A percentile compares a stretch with the other conserved stretches of the same genome.
phyloP scores from a whole-genome alignment of 1,139 yeast genomes.

The Pichia terricola region DNA sequence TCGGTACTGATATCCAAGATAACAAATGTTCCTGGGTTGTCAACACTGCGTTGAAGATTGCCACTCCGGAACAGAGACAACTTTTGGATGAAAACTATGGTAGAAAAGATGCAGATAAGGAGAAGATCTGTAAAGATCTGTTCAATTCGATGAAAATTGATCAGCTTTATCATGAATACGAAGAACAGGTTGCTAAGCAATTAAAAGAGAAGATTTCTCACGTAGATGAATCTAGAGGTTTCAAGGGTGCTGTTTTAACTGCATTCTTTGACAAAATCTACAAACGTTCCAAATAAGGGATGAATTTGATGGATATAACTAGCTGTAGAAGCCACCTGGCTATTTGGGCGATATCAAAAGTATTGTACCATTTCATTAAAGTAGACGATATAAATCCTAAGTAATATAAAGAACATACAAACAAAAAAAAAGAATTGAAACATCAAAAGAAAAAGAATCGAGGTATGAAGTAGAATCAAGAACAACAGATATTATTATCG shows the following conservation, averaged over 20 bases:
- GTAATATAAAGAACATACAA: too few species aligned
- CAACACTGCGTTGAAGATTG: slow-evolving; percentile 81
- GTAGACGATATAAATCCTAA: too few species aligned
- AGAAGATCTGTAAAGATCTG: slow-evolving; percentile 62
- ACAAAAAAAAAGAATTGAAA: too few species aligned
- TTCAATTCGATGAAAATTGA: slow-evolving; percentile 70
- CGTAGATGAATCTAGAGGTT: slow-evolving; percentile 85
- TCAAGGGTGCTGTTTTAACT: slow-evolving; percentile 75
- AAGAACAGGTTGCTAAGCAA: slow-evolving; percentile 62
- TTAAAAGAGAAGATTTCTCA: slow-evolving; percentile 54
- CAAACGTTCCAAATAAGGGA: slow-evolving; percentile 71
- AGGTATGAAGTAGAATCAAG: too few species aligned
- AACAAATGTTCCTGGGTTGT: slow-evolving; percentile 98
- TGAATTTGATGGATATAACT: neutral
- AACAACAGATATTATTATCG: too few species aligned
- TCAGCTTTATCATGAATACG: slow-evolving; percentile 66
- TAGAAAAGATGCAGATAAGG: slow-evolving; percentile 61
- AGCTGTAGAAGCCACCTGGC: too few species aligned
- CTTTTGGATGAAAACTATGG: slow-evolving; percentile 86
- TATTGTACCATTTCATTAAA: too few species aligned
- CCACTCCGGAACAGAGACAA: slow-evolving; percentile 71
- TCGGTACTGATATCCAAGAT: slow-evolving; percentile 97
- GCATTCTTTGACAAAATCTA: slow-evolving; percentile 84
- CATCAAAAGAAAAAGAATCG: too few species aligned
- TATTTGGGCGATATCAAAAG: too few species aligned